A percentile compares a stretch with the other conserved stretches of the same genome.
Evolutionary conservation across 148 eudicot genomes (phyloP).

Genomic region (Rhododendron ovatum): DNA sequence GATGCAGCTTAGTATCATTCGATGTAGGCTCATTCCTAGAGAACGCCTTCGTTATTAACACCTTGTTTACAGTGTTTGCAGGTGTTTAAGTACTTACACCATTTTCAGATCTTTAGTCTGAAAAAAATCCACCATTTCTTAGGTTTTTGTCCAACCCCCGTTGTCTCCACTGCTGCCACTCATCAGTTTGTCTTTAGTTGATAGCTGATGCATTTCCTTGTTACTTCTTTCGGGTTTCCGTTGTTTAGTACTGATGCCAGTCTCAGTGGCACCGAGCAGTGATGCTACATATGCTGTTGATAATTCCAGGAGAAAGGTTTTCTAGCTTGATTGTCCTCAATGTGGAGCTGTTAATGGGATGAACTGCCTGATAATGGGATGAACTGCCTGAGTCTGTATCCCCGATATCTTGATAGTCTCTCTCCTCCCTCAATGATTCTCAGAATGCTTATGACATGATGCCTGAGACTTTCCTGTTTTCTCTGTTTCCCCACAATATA

Average conservation of each 20-base stretch:
- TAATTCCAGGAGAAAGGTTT: not conserved
- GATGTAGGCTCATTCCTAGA: not conserved
- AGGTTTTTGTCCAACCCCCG: not conserved
- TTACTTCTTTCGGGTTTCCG: not conserved
- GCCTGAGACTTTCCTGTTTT: not conserved
- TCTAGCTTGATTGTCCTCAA: not conserved
- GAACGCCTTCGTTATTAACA: not conserved
- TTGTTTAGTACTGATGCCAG: not conserved
- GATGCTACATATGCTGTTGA: not conserved
- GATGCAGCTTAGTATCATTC: not conserved
- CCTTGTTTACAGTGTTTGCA: not conserved
- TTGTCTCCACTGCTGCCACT: not conserved
- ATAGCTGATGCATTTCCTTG: not conserved
- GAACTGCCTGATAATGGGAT: no score
- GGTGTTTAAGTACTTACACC: not conserved
- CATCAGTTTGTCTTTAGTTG: not conserved
- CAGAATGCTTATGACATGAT: not conserved
- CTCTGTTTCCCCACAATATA: not conserved
- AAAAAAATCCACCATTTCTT: constrained; percentile 4
- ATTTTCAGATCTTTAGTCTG: not conserved
- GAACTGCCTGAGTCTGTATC: no score
- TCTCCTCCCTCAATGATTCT: not conserved
- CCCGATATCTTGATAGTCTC: not conserved
- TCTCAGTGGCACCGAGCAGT: not conserved
- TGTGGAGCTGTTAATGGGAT: not conserved